Percentiles rank a stretch among this genome's conserved stretches.
These are phyloP conservation scores for Backusella circina DNA, from an alignment of 192 early-diverging fungal genomes.

Conservation along the genomic window DNA sequence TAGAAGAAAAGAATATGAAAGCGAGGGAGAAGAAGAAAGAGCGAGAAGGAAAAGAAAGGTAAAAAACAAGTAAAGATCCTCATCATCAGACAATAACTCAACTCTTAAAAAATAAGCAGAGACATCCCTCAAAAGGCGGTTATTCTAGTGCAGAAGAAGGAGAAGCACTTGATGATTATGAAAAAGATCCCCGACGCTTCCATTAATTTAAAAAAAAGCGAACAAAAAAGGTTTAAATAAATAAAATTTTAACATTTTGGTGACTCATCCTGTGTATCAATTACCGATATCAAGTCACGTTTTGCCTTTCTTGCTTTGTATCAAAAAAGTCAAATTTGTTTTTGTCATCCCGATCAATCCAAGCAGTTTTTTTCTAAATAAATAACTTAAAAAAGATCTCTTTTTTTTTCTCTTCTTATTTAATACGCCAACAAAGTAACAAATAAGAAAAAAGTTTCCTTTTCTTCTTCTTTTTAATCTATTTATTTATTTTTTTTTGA, in stretches of 20 bases:
- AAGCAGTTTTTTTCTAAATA: not conserved
- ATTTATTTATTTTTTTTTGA: not conserved
- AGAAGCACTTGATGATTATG: slow-evolving; percentile 32
- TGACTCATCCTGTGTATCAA: slow-evolving; percentile 1
- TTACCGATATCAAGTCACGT: not conserved
- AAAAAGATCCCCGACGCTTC: slow-evolving; percentile 21
- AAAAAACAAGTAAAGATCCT: not conserved
- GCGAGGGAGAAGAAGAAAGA: slow-evolving; percentile 22
- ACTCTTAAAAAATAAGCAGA: not conserved
- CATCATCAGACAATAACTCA: not conserved
- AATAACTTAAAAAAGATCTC: not conserved
- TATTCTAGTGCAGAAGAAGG: slow-evolving; percentile 32
- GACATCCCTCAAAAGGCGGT: not conserved
- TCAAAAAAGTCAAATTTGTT: not conserved
- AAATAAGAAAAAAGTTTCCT: not conserved
- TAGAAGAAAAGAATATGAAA: slow-evolving; percentile 24
- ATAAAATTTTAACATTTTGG: not conserved
- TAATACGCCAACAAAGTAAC: not conserved
- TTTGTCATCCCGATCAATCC: not conserved
- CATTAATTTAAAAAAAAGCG: slow-evolving; percentile 1
- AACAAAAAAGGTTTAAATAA: not conserved
- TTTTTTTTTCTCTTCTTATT: not conserved
- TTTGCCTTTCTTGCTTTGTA: not conserved
- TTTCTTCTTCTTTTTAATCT: not conserved
- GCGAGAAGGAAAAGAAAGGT: slow-evolving; percentile 32